These are phyloP conservation scores for Cyclotella sp. DNA, from an alignment of 108 stramenopile species.

Conservation along the genomic window DNA sequence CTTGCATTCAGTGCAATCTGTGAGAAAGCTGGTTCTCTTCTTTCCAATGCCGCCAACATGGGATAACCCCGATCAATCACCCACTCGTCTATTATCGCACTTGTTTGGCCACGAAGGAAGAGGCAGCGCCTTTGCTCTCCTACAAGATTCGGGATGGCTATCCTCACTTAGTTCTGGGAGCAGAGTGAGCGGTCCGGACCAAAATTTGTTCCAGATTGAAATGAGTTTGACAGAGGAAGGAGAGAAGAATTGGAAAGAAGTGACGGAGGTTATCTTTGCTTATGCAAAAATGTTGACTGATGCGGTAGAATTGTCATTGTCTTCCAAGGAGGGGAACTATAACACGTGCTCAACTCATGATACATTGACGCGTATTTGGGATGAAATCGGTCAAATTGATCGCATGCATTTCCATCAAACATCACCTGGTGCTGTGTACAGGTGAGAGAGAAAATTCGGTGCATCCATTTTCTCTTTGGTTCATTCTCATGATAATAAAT, in stretches of 20 bases:
- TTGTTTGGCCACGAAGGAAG: constrained; percentile 85
- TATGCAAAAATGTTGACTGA: constrained; percentile 68
- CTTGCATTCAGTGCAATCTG: constrained; percentile 41
- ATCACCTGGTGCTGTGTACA: constrained; percentile 74
- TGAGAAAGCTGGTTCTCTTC: constrained; percentile 67
- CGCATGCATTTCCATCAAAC: constrained; percentile 80
- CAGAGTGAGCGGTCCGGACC: constrained; percentile 69
- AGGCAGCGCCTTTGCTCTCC: constrained; percentile 70
- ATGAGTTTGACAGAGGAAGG: constrained; percentile 78
- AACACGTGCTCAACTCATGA: not conserved
- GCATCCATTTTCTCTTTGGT: not conserved
- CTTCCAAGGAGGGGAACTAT: constrained; percentile 18
- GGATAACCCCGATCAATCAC: constrained; percentile 61
- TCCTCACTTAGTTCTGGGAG: constrained; percentile 66
- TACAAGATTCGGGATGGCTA: constrained; percentile 73
- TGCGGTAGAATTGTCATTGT: constrained; percentile 38
- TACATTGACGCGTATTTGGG: constrained; percentile 36
- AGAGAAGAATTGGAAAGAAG: constrained; percentile 76
- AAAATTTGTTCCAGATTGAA: constrained; percentile 74
- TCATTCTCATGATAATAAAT: not conserved
- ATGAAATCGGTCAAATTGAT: constrained; percentile 59
- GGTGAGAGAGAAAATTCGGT: not conserved
- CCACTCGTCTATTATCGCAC: constrained; percentile 64
- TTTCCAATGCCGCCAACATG: constrained; percentile 73
- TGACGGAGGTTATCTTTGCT: constrained; percentile 64